A percentile compares a stretch with the other conserved stretches of the same genome.
phyloP scores from a whole-genome alignment of 805 yeast species.

The Wickerhamiella occidentalis region DNA sequence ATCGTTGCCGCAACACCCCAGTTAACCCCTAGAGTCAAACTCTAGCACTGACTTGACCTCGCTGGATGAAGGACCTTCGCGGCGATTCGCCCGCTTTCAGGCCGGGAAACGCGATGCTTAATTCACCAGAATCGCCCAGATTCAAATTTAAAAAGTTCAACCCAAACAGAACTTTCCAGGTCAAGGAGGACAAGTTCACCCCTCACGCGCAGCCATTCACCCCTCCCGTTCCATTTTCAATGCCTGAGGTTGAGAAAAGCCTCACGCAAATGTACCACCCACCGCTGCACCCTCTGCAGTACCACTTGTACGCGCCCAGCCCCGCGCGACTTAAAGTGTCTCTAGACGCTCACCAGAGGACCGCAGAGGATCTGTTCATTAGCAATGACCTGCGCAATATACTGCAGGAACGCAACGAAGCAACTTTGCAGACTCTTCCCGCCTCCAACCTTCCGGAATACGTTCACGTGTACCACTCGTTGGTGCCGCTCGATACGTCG shows the following conservation, averaged over 20 bases:
- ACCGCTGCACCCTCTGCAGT: conserved; percentile 39
- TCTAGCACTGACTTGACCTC: not conserved
- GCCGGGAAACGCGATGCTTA: not conserved
- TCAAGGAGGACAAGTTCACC: conserved; percentile 9
- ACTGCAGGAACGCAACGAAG: conserved; percentile 64
- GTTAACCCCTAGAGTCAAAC: not conserved
- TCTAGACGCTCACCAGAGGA: conserved; percentile 58
- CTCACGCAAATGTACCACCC: conserved; percentile 18
- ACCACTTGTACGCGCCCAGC: conserved; percentile 80
- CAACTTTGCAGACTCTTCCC: conserved; percentile 56
- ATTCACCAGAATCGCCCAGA: conserved; percentile 4
- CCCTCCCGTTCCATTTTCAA: conserved; percentile 3
- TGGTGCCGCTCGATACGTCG: conserved; percentile 62
- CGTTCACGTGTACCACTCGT: conserved; percentile 72
- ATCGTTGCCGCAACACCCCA: not conserved
- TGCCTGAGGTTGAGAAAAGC: not conserved
- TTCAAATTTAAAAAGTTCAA: conserved; percentile 8
- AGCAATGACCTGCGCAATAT: conserved; percentile 59
- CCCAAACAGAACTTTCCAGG: conserved; percentile 10
- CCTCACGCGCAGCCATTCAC: conserved; percentile 7
- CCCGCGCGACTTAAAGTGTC: conserved; percentile 44
- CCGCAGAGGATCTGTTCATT: conserved; percentile 56
- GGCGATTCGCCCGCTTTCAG: conserved; percentile 10
- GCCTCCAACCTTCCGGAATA: conserved; percentile 55
- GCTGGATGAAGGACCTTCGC: conserved; percentile 11